Evolutionary conservation across 805 yeast genomes (phyloP).

Genomic region (Tetrapisispora taiwanensis): DNA sequence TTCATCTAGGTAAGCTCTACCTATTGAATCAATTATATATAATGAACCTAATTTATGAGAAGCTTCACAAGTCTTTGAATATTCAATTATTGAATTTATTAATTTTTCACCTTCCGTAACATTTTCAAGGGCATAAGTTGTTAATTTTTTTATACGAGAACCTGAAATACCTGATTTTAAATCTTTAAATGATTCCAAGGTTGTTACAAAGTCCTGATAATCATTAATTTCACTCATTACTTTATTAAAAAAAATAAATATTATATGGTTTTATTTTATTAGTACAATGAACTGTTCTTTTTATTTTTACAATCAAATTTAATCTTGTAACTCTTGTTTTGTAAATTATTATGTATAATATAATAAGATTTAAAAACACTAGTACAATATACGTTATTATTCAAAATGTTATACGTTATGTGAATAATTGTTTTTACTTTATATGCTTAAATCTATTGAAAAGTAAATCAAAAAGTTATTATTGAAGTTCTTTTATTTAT

Average conservation of each 20-base stretch:
- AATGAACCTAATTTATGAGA: slow-evolving; percentile 84
- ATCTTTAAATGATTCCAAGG: slow-evolving; percentile 35
- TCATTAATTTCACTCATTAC: slow-evolving; percentile 12
- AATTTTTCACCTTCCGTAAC: slow-evolving; percentile 33
- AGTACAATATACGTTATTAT: not conserved
- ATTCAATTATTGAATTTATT: slow-evolving; percentile 21
- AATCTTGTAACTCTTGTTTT: not conserved
- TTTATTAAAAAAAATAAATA: not conserved
- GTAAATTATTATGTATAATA: not conserved
- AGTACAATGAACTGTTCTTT: too few species aligned
- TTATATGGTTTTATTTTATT: too few species aligned
- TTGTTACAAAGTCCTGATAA: slow-evolving; percentile 31
- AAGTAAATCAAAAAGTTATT: too few species aligned
- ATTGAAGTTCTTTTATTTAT: too few species aligned
- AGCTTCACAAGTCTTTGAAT: slow-evolving; percentile 63
- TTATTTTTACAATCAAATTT: too few species aligned
- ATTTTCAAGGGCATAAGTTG: slow-evolving; percentile 65
- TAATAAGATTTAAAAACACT: not conserved
- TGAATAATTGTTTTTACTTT: too few species aligned
- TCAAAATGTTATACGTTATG: too few species aligned
- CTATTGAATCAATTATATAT: slow-evolving; percentile 87
- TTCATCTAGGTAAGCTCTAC: slow-evolving; percentile 72
- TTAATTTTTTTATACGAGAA: slow-evolving; percentile 79
- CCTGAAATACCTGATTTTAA: slow-evolving; percentile 90
- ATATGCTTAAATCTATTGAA: too few species aligned